phyloP scores from a whole-genome alignment of 805 yeast species.

The Candida coleopterorum region DNA sequence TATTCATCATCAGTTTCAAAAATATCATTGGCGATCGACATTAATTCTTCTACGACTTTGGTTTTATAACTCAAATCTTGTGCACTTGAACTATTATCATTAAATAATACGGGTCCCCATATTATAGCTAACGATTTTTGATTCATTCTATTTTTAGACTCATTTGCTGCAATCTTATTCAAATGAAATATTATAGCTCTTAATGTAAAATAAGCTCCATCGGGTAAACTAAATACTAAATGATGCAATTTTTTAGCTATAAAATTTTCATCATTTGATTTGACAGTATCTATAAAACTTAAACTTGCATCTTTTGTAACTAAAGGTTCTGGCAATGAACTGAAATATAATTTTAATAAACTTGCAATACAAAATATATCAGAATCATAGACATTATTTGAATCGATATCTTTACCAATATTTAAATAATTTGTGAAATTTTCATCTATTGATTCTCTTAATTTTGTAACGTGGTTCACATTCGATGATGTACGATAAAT shows the following conservation, averaged over 20 bases:
- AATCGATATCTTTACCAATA: conserved; percentile 39
- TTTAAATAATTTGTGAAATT: conserved; percentile 62
- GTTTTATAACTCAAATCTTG: conserved; percentile 76
- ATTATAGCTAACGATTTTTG: conserved; percentile 77
- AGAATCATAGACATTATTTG: conserved; percentile 54
- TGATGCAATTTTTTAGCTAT: conserved; percentile 80
- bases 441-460: conserved; percentile 65
- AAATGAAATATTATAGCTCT: conserved; percentile 83
- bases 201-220: conserved; percentile 90
- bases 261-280: conserved; percentile 37
- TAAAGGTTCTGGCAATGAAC: conserved; percentile 82
- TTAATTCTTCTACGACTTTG: conserved; percentile 76
- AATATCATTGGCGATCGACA: conserved; percentile 79
- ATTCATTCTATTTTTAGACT: conserved; percentile 72
- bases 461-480: conserved; percentile 63
- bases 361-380: conserved; percentile 89
- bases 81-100: conserved; percentile 57
- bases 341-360: conserved; percentile 75
- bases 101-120: conserved; percentile 90
- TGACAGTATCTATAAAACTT: conserved; percentile 65
- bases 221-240: conserved; percentile 84
- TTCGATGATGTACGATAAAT: conserved; percentile 85
- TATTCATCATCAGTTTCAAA: conserved; percentile 35
- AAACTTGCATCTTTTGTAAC: conserved; percentile 60
- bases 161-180: conserved; percentile 61